phyloP scores from a whole-genome alignment of 2,329 filamentous ascomycete species.

The Drechslerella dactyloides region DNA sequence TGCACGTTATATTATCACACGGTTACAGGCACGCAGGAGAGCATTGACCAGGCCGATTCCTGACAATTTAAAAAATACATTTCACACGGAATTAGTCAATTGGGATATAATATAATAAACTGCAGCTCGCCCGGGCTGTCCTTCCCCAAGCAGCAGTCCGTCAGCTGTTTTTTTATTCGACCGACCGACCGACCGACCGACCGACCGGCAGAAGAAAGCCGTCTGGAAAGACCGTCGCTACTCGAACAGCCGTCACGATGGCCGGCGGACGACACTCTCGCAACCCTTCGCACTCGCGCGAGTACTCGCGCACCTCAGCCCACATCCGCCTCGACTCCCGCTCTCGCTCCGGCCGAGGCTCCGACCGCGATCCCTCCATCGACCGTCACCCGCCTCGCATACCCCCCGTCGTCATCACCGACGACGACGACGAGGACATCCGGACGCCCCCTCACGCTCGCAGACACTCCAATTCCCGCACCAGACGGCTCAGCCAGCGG shows the following conservation, averaged over 20 bases:
- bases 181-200: too few relatives aligned
- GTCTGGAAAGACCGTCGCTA: not conserved
- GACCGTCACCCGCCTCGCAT: not conserved
- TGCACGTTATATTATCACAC: too few relatives aligned
- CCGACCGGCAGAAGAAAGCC: not conserved
- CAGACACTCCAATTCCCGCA: constrained; percentile 25
- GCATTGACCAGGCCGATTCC: too few relatives aligned
- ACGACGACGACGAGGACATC: constrained; percentile 4
- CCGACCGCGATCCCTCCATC: not conserved
- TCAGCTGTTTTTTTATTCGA: too few relatives aligned
- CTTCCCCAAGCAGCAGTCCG: too few relatives aligned
- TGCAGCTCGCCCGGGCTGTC: too few relatives aligned
- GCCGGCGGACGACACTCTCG: constrained; percentile 21
- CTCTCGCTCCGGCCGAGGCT: not conserved
- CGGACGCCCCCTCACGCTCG: constrained; percentile 1
- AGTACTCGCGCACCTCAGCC: constrained; percentile 4
- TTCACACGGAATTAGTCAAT: too few relatives aligned
- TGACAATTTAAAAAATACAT: too few relatives aligned
- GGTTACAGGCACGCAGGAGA: too few relatives aligned
- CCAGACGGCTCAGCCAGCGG: constrained; percentile 23
- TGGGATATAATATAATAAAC: too few relatives aligned
- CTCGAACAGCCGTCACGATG: constrained; percentile 7
- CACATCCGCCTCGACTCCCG: not conserved
- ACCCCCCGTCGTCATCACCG: not conserved
- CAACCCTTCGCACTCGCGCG: constrained; percentile 26